Evolutionary conservation across 2,329 filamentous ascomycete species (phyloP).

Genomic region (Nigrospora sphaerica): DNA sequence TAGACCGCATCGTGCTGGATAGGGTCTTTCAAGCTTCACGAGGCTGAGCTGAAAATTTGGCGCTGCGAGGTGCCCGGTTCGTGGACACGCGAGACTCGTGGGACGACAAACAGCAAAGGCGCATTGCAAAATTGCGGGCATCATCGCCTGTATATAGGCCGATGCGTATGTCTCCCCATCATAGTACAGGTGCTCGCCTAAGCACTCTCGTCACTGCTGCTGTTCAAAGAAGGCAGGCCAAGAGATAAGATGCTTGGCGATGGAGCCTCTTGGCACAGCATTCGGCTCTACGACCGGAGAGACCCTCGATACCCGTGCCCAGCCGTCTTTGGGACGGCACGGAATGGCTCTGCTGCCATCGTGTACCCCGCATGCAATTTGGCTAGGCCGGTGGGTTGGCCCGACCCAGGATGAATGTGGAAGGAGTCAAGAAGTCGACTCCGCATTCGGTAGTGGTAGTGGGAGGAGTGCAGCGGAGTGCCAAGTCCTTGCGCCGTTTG

Average conservation of each 20-base stretch:
- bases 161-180: background rate
- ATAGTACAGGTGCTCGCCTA: too few relatives aligned
- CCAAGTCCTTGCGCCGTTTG: too few relatives aligned
- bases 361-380: background rate
- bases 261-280: background rate
- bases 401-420: background rate
- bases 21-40: background rate
- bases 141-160: background rate
- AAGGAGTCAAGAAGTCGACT: background rate
- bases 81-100: background rate
- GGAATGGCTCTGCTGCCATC: background rate
- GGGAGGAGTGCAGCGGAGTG: too few relatives aligned
- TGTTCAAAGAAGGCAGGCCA: background rate
- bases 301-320: too few relatives aligned
- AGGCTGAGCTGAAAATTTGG: too few relatives aligned
- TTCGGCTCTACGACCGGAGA: too few relatives aligned
- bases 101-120: background rate
- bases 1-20: background rate
- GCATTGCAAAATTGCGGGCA: too few relatives aligned
- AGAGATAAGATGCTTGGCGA: background rate
- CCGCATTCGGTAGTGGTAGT: too few relatives aligned
- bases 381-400: background rate
- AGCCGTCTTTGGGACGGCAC: background rate
- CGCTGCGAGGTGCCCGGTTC: background rate
- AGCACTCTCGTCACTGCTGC: too few relatives aligned